Conservation (phyloP, 2,329 filamentous ascomycete species). For the Calonectria montana region DNA sequence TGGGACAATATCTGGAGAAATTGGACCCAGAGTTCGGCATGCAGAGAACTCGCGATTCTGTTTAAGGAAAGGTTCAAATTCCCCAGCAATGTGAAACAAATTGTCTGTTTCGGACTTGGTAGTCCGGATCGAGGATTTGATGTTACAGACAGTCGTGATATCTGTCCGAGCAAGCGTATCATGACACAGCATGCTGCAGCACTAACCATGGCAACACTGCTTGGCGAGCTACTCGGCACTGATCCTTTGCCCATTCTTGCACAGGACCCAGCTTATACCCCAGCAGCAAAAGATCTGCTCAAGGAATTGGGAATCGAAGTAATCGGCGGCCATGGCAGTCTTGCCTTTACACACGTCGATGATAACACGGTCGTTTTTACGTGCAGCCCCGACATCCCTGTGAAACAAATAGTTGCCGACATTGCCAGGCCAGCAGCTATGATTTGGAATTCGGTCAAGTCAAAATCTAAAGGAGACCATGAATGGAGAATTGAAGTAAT, state of each 20-base stretch:
- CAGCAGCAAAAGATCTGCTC: background rate
- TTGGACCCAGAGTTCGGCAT: background rate
- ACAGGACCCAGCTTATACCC: slow-evolving; percentile 23
- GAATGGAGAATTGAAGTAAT: background rate
- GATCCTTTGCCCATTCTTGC: background rate
- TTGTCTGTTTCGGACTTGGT: slow-evolving; percentile 20
- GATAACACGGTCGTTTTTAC: slow-evolving; percentile 28
- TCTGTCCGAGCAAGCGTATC: background rate
- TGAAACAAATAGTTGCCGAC: slow-evolving; percentile 37
- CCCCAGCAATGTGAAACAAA: background rate
- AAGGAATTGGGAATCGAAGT: slow-evolving; percentile 13
- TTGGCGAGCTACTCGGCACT: background rate
- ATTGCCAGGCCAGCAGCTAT: slow-evolving; percentile 30
- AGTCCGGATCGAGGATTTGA: background rate
- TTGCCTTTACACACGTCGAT: slow-evolving; percentile 31
- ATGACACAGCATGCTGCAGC: slow-evolving; percentile 12
- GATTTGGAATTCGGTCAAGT: slow-evolving; percentile 18
- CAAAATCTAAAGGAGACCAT: background rate
- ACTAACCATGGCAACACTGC: background rate
- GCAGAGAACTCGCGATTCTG: background rate
- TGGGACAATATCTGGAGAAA: background rate
- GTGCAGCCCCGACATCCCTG: slow-evolving; percentile 15
- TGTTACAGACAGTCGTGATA: background rate
- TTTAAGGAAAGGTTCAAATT: background rate
- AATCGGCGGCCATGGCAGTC: slow-evolving; percentile 15